Evolutionary conservation across 2,329 filamentous ascomycete genomes (phyloP).

Genomic region (Fusarium neocosmosporiellum): DNA sequence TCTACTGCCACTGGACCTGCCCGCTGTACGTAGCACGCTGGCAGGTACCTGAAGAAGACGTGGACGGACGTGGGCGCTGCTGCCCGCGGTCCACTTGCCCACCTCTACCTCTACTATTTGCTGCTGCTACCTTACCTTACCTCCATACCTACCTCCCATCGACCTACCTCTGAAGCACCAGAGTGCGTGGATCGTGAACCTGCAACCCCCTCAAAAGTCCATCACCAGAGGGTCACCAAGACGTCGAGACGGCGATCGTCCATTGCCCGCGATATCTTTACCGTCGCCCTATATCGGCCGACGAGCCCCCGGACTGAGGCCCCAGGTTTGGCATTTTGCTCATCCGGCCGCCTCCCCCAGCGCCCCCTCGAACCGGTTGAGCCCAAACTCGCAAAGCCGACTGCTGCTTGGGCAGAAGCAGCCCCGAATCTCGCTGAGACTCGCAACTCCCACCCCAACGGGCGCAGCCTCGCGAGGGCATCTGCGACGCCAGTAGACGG

Average conservation of each 20-base stretch:
- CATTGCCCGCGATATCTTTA: slow-evolving; percentile 31
- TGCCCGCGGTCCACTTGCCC: neutral
- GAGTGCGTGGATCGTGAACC: slow-evolving; percentile 44
- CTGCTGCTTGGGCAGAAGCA: slow-evolving; percentile 33
- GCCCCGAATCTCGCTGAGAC: slow-evolving; percentile 29
- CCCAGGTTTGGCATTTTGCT: slow-evolving; percentile 31
- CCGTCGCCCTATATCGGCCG: slow-evolving; percentile 22
- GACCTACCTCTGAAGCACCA: slow-evolving; percentile 30
- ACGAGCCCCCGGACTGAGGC: slow-evolving; percentile 30
- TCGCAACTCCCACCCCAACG: slow-evolving; percentile 11
- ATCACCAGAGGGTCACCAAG: slow-evolving; percentile 36
- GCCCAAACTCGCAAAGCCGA: slow-evolving; percentile 39
- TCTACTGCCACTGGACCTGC: slow-evolving; percentile 9
- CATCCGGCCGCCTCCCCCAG: slow-evolving; percentile 28
- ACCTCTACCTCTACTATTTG: neutral
- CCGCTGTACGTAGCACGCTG: neutral
- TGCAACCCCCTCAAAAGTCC: slow-evolving; percentile 39
- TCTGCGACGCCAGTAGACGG: slow-evolving; percentile 26
- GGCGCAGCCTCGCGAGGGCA: slow-evolving; percentile 27
- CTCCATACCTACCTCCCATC: slow-evolving; percentile 16
- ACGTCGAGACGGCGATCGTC: slow-evolving; percentile 36
- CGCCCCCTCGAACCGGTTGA: slow-evolving; percentile 33
- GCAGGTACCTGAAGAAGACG: slow-evolving; percentile 19
- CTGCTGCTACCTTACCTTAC: slow-evolving; percentile 25
- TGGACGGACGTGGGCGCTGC: slow-evolving; percentile 16